These are phyloP conservation scores for Mallotus repandus DNA, from an alignment of 441 rosid species.

Conservation along the genomic window DNA sequence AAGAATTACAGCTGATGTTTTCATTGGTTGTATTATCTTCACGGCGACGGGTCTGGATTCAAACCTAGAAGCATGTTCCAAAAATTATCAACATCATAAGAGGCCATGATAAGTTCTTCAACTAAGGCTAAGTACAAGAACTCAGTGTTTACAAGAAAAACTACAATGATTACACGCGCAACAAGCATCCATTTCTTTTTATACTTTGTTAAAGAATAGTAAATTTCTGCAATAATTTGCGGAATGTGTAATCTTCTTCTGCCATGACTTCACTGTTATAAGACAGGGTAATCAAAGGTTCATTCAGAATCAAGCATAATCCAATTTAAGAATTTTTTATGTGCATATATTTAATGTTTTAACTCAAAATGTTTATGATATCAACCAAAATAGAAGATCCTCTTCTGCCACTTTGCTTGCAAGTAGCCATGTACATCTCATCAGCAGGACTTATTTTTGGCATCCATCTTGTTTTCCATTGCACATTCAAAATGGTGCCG, in stretches of 20 bases:
- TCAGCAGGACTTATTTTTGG: not conserved
- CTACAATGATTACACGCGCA: not conserved
- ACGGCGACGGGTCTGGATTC: slow-evolving; percentile 45
- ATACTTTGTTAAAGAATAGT: too few species aligned
- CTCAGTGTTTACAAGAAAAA: slow-evolving; percentile 7
- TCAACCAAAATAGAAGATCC: not conserved
- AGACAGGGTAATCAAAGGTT: not conserved
- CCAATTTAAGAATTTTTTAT: not conserved
- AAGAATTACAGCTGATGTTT: slow-evolving; percentile 29
- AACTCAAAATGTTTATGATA: not conserved
- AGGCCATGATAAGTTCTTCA: not conserved
- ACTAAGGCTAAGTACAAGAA: not conserved
- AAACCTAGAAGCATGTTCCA: slow-evolving; percentile 36
- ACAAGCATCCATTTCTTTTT: not conserved
- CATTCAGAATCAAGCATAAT: not conserved
- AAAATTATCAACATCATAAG: slow-evolving; percentile 3
- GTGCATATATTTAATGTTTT: not conserved
- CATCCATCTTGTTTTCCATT: not conserved
- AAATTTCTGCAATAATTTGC: not conserved
- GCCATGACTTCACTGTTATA: not conserved
- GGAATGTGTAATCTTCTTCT: not conserved
- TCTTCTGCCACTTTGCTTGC: not conserved
- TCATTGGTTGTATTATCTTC: slow-evolving; percentile 52
- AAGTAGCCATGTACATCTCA: not conserved
- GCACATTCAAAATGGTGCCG: not conserved